Conservation (phyloP, 2,329 filamentous ascomycete genomes). For the Monosporascus sp. region DNA sequence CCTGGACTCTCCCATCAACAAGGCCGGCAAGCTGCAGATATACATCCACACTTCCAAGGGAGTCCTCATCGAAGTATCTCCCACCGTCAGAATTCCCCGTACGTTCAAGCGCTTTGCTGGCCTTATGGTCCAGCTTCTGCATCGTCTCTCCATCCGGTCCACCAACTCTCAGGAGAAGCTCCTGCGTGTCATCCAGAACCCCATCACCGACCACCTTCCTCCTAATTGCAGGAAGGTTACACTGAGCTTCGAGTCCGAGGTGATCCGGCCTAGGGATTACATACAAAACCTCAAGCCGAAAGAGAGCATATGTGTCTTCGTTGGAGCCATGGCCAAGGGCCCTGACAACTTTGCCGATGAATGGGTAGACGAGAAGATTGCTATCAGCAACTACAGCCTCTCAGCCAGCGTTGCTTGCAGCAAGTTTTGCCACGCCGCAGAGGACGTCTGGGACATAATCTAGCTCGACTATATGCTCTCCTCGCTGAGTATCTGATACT, state of each 20-base stretch:
- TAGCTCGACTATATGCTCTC: conserved; percentile 31
- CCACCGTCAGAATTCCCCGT: conserved; percentile 93
- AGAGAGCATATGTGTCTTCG: conserved; percentile 96
- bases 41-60: conserved; percentile 98
- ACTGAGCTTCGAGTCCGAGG: conserved; percentile 84
- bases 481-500: background rate
- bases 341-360: conserved; percentile 91
- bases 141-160: conserved; percentile 91
- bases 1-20: conserved; percentile 97
- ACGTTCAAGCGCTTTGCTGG: conserved; percentile 99
- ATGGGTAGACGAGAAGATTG: conserved; percentile 94
- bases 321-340: conserved; percentile 98
- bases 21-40: conserved; percentile 94
- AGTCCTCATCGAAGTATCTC: conserved; percentile 94
- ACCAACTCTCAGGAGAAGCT: conserved; percentile 97
- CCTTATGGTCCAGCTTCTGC: conserved; percentile 95
- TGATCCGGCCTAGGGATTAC: conserved; percentile 86
- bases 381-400: conserved; percentile 96
- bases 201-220: conserved; percentile 92
- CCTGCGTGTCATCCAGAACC: conserved; percentile 94
- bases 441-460: conserved; percentile 92
- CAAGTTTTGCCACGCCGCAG: conserved; percentile 98
- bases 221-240: conserved; percentile 98
- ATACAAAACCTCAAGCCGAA: conserved; percentile 71
- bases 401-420: conserved; percentile 98